These are phyloP conservation scores for Brettanomyces nanus DNA, from an alignment of 805 yeast species.

Conservation along the genomic window DNA sequence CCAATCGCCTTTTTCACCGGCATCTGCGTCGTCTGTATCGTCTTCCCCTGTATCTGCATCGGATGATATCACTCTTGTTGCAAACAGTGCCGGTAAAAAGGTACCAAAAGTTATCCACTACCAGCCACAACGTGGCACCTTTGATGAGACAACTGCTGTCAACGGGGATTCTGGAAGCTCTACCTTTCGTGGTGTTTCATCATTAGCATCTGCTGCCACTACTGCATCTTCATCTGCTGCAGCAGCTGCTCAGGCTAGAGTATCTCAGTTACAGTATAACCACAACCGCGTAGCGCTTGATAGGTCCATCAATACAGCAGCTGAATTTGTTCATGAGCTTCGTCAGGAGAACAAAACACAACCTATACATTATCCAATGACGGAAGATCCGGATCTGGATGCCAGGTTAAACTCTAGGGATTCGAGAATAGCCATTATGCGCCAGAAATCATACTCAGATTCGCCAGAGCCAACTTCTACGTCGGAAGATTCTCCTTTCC, in stretches of 20 bases:
- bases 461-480: background rate
- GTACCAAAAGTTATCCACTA: conserved; percentile 16
- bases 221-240: background rate
- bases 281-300: conserved; percentile 60
- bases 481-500: conserved; percentile 26
- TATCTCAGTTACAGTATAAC: conserved; percentile 64
- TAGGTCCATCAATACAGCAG: conserved; percentile 47
- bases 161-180: conserved; percentile 14
- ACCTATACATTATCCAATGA: conserved; percentile 55
- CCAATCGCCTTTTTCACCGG: too few relatives aligned
- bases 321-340: conserved; percentile 42
- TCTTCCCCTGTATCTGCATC: background rate
- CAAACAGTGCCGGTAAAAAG: background rate
- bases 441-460: conserved; percentile 27
- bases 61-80: background rate
- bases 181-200: conserved; percentile 1
- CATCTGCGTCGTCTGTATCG: too few relatives aligned
- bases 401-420: conserved; percentile 36
- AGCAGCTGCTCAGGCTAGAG: conserved; percentile 8
- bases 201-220: background rate
- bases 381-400: conserved; percentile 24
- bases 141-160: conserved; percentile 24
- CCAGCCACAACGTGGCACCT: conserved; percentile 11
- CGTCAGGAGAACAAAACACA: conserved; percentile 48
- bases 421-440: conserved; percentile 45